Conservation (phyloP, 305 asterid species). For the Coffea humblotiana region DNA sequence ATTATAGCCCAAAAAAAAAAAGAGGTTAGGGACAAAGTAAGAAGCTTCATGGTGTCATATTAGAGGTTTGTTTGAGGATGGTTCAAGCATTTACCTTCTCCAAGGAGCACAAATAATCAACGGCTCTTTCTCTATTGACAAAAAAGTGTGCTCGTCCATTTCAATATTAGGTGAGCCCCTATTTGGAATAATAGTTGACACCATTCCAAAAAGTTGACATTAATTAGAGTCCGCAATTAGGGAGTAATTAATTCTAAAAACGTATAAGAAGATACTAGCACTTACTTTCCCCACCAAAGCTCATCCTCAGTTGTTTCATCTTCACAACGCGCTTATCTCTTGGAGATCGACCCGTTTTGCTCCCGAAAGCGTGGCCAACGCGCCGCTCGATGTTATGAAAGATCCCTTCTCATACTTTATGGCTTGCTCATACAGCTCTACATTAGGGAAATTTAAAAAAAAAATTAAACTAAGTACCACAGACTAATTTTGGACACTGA, state of each 20-base stretch:
- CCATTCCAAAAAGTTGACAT: background rate
- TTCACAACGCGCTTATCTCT: conserved; percentile 86
- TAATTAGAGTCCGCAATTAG: background rate
- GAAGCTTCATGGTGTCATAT: conserved; percentile 1
- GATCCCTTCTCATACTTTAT: conserved; percentile 84
- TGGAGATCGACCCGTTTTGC: conserved; percentile 96
- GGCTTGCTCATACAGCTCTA: conserved; percentile 94
- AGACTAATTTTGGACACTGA: too few relatives aligned
- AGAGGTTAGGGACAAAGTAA: background rate
- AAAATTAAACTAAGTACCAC: too few relatives aligned
- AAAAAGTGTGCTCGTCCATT: conserved; percentile 95
- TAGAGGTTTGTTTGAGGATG: background rate
- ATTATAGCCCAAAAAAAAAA: too few relatives aligned
- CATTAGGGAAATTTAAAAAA: background rate
- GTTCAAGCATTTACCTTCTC: conserved; percentile 62
- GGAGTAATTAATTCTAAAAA: background rate
- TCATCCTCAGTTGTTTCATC: conserved; percentile 79
- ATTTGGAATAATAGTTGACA: background rate
- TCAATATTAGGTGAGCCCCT: conserved; percentile 97
- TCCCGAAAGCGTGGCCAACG: conserved; percentile 89
- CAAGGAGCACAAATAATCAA: conserved; percentile 88
- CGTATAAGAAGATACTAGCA: conserved; percentile 5
- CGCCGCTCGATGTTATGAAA: conserved; percentile 76
- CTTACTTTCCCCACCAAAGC: conserved; percentile 99
- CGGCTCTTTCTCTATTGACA: conserved; percentile 96